A percentile compares a stretch with the other conserved stretches of the same genome.
Evolutionary conservation across 306 rosid genomes (phyloP).

Genomic region (Arachis stenosperma): DNA sequence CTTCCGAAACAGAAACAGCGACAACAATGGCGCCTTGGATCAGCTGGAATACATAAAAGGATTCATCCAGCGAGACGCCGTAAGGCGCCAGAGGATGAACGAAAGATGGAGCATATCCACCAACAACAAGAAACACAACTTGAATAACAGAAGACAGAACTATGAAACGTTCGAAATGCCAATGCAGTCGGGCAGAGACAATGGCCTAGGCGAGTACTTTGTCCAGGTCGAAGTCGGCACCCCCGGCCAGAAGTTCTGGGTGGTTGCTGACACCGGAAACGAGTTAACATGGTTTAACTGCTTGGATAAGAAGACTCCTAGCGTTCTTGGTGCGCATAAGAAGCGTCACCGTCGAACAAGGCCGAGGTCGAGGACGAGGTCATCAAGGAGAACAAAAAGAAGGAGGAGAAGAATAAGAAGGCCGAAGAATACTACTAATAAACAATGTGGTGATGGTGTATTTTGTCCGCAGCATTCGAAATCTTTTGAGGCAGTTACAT

Average conservation of each 20-base stretch:
- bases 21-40: background rate
- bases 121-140: too few relatives aligned
- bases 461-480: constrained; percentile 57
- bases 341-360: background rate
- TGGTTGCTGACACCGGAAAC: constrained; percentile 76
- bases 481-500: constrained; percentile 47
- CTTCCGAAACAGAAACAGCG: background rate
- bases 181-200: constrained; percentile 58
- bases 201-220: constrained; percentile 63
- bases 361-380: background rate
- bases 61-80: constrained; percentile 45
- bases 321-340: background rate
- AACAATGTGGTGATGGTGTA: constrained; percentile 13
- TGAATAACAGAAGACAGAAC: constrained; percentile 30
- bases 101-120: background rate
- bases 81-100: constrained; percentile 39
- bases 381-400: background rate
- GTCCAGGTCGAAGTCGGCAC: constrained; percentile 65
- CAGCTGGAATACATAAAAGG: constrained; percentile 36
- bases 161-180: constrained; percentile 45
- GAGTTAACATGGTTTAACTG: constrained; percentile 82
- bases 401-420: background rate
- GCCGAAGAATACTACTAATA: too few relatives aligned
- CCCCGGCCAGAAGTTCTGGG: constrained; percentile 59
- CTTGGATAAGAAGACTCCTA: background rate